These are phyloP conservation scores for Yamagishiella unicocca DNA, from an alignment of 139 green algal species.

Conservation along the genomic window DNA sequence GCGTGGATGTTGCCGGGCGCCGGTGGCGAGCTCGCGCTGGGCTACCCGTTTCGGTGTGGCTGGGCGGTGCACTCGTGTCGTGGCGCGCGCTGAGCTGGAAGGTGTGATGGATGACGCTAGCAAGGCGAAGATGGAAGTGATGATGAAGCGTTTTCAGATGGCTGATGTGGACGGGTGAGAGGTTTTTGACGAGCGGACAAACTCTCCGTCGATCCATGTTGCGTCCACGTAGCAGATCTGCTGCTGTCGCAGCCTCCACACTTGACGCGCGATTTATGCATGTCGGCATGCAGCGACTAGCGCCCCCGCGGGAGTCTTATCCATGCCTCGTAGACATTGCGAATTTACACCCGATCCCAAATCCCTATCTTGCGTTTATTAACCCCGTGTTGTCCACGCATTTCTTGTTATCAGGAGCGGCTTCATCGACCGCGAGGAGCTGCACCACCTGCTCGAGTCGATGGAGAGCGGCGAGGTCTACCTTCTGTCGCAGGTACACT, in stretches of 20 bases:
- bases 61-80: background rate
- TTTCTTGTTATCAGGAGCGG: constrained; percentile 58
- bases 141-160: constrained; percentile 38
- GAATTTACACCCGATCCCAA: no score
- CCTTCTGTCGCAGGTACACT: constrained; percentile 23
- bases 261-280: no score
- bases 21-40: background rate
- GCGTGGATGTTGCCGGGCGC: background rate
- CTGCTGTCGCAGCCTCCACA: no score
- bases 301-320: no score
- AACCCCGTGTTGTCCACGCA: no score
- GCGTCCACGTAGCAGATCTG: no score
- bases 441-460: constrained; percentile 59
- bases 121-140: constrained; percentile 22
- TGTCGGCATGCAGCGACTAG: no score
- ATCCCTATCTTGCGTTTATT: no score
- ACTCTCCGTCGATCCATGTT: no score
- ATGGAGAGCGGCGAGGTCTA: constrained; percentile 53
- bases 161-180: constrained; percentile 44
- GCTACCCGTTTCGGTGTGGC: background rate
- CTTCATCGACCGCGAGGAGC: constrained; percentile 56
- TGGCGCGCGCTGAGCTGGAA: constrained; percentile 9
- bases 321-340: no score
- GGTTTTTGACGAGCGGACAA: background rate
- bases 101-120: constrained; percentile 13